Percentiles rank a stretch among this genome's conserved stretches.
Evolutionary conservation across 345 rosid genomes (phyloP).

Genomic region (Eucalyptus curtisii): DNA sequence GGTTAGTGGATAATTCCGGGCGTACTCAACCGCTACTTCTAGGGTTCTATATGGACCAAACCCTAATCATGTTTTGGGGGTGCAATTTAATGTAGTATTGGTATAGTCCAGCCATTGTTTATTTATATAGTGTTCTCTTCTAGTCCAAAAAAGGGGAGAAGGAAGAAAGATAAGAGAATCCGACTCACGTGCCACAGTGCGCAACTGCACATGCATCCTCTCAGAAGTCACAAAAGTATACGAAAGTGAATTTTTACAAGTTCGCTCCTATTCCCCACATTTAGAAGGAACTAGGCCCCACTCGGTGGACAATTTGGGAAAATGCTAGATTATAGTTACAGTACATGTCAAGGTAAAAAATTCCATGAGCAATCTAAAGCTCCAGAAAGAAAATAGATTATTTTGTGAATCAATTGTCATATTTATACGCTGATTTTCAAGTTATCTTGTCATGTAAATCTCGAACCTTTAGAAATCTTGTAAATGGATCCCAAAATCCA

Average conservation of each 20-base stretch:
- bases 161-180: background rate
- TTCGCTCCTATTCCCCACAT: too few species aligned
- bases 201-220: background rate
- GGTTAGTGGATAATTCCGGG: background rate
- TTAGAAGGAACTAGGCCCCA: background rate
- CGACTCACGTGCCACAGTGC: background rate
- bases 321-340: background rate
- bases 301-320: background rate
- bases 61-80: background rate
- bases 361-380: background rate
- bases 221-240: background rate
- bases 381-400: background rate
- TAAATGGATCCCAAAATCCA: background rate
- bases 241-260: background rate
- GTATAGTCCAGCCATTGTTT: background rate
- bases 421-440: background rate
- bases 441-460: background rate
- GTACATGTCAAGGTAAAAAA: background rate
- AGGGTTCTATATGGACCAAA: background rate
- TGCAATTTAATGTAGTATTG: background rate
- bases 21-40: background rate
- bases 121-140: background rate
- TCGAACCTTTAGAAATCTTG: background rate
- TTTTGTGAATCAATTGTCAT: background rate
- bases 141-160: background rate